phyloP scores from a whole-genome alignment of 2,329 filamentous ascomycete species.

The Paecilomyces sp. region DNA sequence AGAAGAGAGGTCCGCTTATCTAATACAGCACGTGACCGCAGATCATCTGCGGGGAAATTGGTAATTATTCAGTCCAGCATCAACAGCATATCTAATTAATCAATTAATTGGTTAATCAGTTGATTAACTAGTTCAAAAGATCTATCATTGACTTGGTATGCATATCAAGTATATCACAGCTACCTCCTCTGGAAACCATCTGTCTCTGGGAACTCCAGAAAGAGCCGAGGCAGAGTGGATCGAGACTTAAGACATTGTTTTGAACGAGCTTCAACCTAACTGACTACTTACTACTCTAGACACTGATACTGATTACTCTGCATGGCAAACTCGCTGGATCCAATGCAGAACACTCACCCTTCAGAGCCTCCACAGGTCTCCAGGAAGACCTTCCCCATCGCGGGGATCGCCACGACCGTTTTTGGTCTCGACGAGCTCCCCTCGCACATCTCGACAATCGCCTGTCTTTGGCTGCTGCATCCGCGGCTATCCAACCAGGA shows the following conservation, averaged over 20 bases:
- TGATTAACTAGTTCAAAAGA: no score
- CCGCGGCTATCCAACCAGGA: slow-evolving; percentile 64
- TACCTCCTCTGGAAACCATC: no score
- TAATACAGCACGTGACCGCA: not conserved
- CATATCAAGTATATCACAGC: no score
- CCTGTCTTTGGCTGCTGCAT: slow-evolving; percentile 88
- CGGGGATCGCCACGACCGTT: slow-evolving; percentile 70
- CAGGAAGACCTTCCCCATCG: slow-evolving; percentile 60
- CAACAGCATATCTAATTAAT: no score
- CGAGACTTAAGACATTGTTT: not conserved
- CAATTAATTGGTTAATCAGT: no score
- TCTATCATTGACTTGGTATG: no score
- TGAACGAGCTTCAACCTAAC: not conserved
- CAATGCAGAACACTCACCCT: slow-evolving; percentile 20
- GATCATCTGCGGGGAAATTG: not conserved
- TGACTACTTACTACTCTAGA: not conserved
- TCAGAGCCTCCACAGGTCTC: slow-evolving; percentile 46
- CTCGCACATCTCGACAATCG: slow-evolving; percentile 47
- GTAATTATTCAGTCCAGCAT: no score
- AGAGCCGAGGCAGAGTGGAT: no score
- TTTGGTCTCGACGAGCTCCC: slow-evolving; percentile 74
- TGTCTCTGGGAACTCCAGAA: no score
- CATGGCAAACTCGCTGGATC: slow-evolving; percentile 31
- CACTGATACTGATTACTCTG: not conserved
- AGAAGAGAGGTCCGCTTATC: not conserved